Percentiles rank a stretch among this genome's conserved stretches.
These are phyloP conservation scores for Chionographis japonica DNA, from an alignment of 106 monocot genomes.

Conservation along the genomic window DNA sequence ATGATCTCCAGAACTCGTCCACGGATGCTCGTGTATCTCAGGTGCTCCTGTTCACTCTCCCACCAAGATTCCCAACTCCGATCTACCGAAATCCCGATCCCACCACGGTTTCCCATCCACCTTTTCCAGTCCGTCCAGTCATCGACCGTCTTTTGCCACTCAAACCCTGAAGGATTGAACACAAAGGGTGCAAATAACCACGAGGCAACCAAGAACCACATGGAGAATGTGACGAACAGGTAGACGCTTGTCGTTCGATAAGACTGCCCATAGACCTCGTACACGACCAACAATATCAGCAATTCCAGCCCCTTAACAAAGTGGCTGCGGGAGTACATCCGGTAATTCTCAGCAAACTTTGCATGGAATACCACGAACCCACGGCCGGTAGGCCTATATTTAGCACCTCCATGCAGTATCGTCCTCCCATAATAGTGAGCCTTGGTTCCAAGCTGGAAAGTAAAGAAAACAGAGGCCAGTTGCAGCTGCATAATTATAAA, in stretches of 20 bases:
- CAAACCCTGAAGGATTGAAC: slow-evolving; percentile 89
- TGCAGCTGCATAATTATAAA: slow-evolving; percentile 95
- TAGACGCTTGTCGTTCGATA: slow-evolving; percentile 67
- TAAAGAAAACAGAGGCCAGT: slow-evolving; percentile 89
- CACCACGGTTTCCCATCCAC: slow-evolving; percentile 93
- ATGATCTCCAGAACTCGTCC: slow-evolving; percentile 62
- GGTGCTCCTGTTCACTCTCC: slow-evolving; percentile 74
- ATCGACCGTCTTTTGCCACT: slow-evolving; percentile 93
- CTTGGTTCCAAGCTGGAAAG: slow-evolving; percentile 90
- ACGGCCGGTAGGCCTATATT: slow-evolving; percentile 88
- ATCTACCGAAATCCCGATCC: slow-evolving; percentile 68
- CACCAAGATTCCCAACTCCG: slow-evolving; percentile 98
- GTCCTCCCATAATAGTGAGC: slow-evolving; percentile 90
- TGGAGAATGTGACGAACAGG: slow-evolving; percentile 79
- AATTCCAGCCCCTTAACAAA: slow-evolving; percentile 91
- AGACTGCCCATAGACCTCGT: slow-evolving; percentile 66
- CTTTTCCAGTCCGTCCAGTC: slow-evolving; percentile 95
- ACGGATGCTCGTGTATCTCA: slow-evolving; percentile 60
- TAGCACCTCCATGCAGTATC: slow-evolving; percentile 85
- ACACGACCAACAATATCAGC: slow-evolving; percentile 74
- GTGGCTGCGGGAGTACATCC: slow-evolving; percentile 89
- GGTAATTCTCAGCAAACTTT: slow-evolving; percentile 88
- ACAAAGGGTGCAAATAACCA: slow-evolving; percentile 92
- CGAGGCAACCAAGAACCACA: slow-evolving; percentile 92
- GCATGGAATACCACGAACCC: slow-evolving; percentile 95